A percentile compares a stretch with the other conserved stretches of the same genome.
Evolutionary conservation across 2,329 filamentous ascomycete genomes (phyloP).

Genomic region (Conoideocrella luteorostrata): DNA sequence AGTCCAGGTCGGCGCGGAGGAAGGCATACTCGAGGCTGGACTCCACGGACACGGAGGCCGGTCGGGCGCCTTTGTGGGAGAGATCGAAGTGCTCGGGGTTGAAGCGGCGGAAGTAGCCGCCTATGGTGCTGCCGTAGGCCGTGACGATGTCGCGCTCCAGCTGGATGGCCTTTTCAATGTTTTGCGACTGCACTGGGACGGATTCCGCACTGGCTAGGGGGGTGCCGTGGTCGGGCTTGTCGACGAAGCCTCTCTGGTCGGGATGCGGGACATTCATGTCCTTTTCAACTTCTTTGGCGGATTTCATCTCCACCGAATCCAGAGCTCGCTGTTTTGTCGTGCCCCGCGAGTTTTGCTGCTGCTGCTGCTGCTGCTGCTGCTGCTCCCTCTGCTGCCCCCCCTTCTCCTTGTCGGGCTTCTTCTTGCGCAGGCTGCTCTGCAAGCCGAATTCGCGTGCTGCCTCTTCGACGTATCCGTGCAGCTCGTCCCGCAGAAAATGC

Average conservation of each 20-base stretch:
- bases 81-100: constrained; percentile 67
- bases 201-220: constrained; percentile 33
- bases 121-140: constrained; percentile 77
- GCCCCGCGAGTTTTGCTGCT: constrained; percentile 11
- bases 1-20: constrained; percentile 87
- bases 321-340: constrained; percentile 22
- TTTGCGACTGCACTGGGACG: constrained; percentile 44
- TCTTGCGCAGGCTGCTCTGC: constrained; percentile 62
- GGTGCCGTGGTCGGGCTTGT: constrained; percentile 29
- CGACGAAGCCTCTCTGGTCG: constrained; percentile 24
- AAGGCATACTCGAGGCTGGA: constrained; percentile 87
- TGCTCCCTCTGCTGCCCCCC: constrained; percentile 15
- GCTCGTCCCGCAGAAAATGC: constrained; percentile 72
- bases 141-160: constrained; percentile 66
- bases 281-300: constrained; percentile 36
- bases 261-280: constrained; percentile 28
- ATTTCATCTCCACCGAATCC: constrained; percentile 40
- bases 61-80: constrained; percentile 22
- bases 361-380: constrained; percentile 15
- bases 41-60: constrained; percentile 56
- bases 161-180: constrained; percentile 55
- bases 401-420: constrained; percentile 21
- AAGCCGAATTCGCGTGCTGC: constrained; percentile 71
- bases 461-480: constrained; percentile 86
- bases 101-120: constrained; percentile 92